A percentile compares a stretch with the other conserved stretches of the same genome.
Evolutionary conservation across 1,284 basidiomycete species (phyloP).

Genomic region (Fistulinella cinereoalba): DNA sequence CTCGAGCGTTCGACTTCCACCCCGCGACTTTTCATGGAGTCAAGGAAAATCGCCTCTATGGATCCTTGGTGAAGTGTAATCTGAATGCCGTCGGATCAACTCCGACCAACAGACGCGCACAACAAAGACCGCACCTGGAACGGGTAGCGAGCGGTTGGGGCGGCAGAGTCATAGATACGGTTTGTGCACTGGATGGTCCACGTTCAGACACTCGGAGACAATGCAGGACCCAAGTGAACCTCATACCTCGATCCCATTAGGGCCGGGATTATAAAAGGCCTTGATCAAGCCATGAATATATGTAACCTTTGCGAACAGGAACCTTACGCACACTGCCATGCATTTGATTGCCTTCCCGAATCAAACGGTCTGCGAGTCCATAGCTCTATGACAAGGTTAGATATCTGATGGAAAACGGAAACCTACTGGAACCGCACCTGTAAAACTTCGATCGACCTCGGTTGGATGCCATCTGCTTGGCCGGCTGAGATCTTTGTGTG

Average conservation of each 20-base stretch:
- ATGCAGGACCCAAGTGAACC: not conserved
- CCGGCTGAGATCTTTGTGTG: not conserved
- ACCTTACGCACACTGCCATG: not conserved
- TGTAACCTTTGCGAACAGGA: no score
- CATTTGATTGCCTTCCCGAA: not conserved
- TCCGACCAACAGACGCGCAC: not conserved
- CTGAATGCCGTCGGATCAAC: slow-evolving; percentile 29
- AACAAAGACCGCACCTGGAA: slow-evolving; percentile 47
- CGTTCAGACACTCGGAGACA: not conserved
- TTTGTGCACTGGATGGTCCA: slow-evolving; percentile 48
- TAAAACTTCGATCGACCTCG: not conserved
- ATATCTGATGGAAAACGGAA: not conserved
- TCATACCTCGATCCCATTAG: slow-evolving; percentile 54
- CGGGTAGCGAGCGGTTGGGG: slow-evolving; percentile 59
- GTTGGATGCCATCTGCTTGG: not conserved
- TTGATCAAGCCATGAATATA: slow-evolving; percentile 26
- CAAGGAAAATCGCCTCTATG: slow-evolving; percentile 65
- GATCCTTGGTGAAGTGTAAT: slow-evolving; percentile 69
- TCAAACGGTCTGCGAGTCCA: not conserved
- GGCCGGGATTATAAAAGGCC: slow-evolving; percentile 69
- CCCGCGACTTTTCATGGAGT: slow-evolving; percentile 51
- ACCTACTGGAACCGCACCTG: not conserved
- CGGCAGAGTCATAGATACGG: slow-evolving; percentile 54
- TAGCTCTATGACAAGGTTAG: not conserved
- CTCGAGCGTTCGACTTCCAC: slow-evolving; percentile 56